A percentile compares a stretch with the other conserved stretches of the same genome.
Conservation (phyloP, 805 yeast genomes). For the Torulaspora microellipsoides region DNA sequence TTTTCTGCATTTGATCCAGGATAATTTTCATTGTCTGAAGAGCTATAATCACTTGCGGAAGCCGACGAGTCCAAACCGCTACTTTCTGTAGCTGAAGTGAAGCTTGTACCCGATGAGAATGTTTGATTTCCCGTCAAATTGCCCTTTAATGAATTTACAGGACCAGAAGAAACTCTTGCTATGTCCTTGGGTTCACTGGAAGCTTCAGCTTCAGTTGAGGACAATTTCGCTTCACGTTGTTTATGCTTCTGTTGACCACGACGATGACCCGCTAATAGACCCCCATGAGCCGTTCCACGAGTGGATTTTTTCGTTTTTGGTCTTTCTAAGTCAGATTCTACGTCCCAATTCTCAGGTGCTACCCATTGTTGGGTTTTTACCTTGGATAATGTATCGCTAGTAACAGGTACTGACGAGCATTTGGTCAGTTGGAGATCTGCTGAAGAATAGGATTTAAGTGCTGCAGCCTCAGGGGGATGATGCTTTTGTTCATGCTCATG, state of each 20-base stretch:
- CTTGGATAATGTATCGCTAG: slow-evolving; percentile 1
- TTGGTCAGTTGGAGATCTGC: background rate
- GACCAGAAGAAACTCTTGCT: background rate
- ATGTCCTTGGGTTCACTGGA: background rate
- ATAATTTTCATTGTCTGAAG: slow-evolving; percentile 3
- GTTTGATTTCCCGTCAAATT: background rate
- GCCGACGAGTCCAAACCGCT: slow-evolving; percentile 1
- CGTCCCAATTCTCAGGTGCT: slow-evolving; percentile 63
- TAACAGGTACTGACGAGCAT: background rate
- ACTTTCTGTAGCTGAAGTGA: slow-evolving; percentile 5
- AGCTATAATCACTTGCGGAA: slow-evolving; percentile 3
- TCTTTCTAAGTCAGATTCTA: slow-evolving; percentile 32
- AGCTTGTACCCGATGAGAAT: background rate
- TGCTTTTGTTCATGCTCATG: background rate
- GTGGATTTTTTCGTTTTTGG: slow-evolving; percentile 15
- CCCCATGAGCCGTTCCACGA: slow-evolving; percentile 7
- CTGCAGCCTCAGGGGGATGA: background rate
- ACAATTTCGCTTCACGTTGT: background rate
- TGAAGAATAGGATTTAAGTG: background rate
- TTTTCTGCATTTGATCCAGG: background rate
- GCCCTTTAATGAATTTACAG: background rate
- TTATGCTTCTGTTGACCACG: slow-evolving; percentile 5
- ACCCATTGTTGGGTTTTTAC: slow-evolving; percentile 38
- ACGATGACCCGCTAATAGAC: slow-evolving; percentile 1
- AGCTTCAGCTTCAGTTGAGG: slow-evolving; percentile 2